Base-by-base conservation (phyloP, 352 stramenopile species). In the Phytophthora hybrid region DNA sequence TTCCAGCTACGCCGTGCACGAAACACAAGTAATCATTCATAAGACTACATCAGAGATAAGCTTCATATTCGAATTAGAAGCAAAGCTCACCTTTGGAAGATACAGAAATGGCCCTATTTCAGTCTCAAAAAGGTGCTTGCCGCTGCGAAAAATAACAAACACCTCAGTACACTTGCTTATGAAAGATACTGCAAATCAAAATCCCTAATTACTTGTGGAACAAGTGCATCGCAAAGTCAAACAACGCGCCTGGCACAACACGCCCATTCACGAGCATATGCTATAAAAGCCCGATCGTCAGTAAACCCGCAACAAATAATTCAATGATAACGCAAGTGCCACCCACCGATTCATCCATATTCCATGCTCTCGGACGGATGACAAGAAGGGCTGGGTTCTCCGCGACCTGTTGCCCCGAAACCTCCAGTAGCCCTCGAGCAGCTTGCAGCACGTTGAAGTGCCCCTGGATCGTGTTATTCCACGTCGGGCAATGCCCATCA, bases 141-240 rank as follows among this genome's bases (percentile, higher is more conserved):
- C 91, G 76, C 86, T 93, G 51, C 41, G 14, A 10, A 39, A 23
- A 16, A 31, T 32, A 5, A 18, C 8, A 26, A 11, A 46, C 19
- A 59, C 32, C 14, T 46, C 46, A 64, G 47, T 41, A 41, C 34
- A 41, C 34, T 41, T 41, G 34, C 34, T 39, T 11, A 11, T 10
- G 32, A 13, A 41, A 41, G 14, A 13, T 1, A 53, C 19, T 44
- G 16, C 23, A 49, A 54, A 41, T 54, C 18, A 37, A 56, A 49
- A 16, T 3, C n/a, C n/a, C 46, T 14, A 66, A 73, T 39, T 78
- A 91, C 86, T 99, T 99, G 81, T 99, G 96, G 82, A 98, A 99
- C 60, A 99, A 91, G 78, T 98, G 98, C 39, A 99, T 51, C 9
- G 82, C 93, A 87, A 99, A 99, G 80, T 99, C 97, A 81, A 99